These are phyloP conservation scores for Wickerhamiella dianesei DNA, from an alignment of 805 yeast species.

Conservation along the genomic window DNA sequence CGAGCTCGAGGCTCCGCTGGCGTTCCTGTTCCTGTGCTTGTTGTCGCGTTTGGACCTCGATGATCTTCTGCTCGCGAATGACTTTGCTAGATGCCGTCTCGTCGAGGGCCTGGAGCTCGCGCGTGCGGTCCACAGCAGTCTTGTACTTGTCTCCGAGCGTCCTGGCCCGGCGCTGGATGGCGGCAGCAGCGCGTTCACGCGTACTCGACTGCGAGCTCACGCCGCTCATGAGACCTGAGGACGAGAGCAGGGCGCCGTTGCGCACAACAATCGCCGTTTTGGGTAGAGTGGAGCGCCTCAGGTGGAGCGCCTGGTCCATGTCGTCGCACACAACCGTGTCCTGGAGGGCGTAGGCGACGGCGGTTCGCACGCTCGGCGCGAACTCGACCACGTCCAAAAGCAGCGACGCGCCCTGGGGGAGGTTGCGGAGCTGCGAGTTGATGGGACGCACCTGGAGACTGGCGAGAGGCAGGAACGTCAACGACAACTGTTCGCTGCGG, in stretches of 20 bases:
- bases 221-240: constrained; percentile 87
- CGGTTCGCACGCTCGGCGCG: constrained; percentile 56
- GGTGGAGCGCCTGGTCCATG: constrained; percentile 49
- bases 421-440: background rate
- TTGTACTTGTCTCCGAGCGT: constrained; percentile 19
- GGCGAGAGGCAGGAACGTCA: constrained; percentile 81
- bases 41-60: background rate
- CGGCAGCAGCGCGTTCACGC: constrained; percentile 12
- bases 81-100: background rate
- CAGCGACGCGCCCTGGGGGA: constrained; percentile 42
- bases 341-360: constrained; percentile 68
- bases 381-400: constrained; percentile 58
- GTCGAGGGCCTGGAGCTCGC: constrained; percentile 28
- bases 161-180: constrained; percentile 11
- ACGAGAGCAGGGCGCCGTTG: constrained; percentile 74
- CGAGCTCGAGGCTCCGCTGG: constrained; percentile 1
- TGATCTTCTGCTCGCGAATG: background rate
- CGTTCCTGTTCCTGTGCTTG: background rate
- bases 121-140: constrained; percentile 22
- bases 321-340: constrained; percentile 66
- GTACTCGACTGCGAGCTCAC: constrained; percentile 23
- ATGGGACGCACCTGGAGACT: constrained; percentile 48
- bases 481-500: constrained; percentile 66
- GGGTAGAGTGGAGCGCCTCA: constrained; percentile 50
- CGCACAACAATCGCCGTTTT: constrained; percentile 61